phyloP scores from a whole-genome alignment of 73 alveolate genomes.

The Paramecium sexaurelia region DNA sequence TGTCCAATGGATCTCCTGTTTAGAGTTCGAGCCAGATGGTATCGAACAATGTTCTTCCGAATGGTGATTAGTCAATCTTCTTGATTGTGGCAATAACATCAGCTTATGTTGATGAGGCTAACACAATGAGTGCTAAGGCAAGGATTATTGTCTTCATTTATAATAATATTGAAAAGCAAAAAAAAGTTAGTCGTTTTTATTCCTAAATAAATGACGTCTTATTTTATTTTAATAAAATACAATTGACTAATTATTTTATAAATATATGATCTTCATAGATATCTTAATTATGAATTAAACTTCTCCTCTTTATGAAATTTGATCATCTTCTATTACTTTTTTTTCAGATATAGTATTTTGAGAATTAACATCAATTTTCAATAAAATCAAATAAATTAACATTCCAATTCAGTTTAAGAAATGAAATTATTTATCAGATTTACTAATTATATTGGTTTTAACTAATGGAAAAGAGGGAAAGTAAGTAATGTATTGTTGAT shows the following conservation, averaged over 20 bases:
- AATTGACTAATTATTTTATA: background rate
- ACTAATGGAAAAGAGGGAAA: too few relatives aligned
- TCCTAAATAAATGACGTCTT: background rate
- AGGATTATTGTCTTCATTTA: constrained; percentile 23
- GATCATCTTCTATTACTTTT: too few relatives aligned
- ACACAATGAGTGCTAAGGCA: constrained; percentile 51
- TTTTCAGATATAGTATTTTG: too few relatives aligned
- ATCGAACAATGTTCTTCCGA: constrained; percentile 60
- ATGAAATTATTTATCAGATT: too few relatives aligned
- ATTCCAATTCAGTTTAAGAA: too few relatives aligned
- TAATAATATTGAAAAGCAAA: background rate
- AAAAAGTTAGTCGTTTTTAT: background rate
- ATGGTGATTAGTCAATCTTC: constrained; percentile 32
- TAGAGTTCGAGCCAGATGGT: constrained; percentile 61
- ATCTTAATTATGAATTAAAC: background rate
- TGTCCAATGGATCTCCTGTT: constrained; percentile 58
- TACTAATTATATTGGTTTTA: too few relatives aligned
- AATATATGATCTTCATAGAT: background rate
- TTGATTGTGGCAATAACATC: constrained; percentile 58
- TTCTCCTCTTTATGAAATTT: too few relatives aligned
- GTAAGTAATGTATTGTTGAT: too few relatives aligned
- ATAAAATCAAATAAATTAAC: too few relatives aligned
- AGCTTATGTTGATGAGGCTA: constrained; percentile 50
- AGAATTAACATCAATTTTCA: too few relatives aligned
- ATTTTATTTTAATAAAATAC: background rate